Conservation (phyloP, 768 basidiomycete genomes). For the Mycena crocata region DNA sequence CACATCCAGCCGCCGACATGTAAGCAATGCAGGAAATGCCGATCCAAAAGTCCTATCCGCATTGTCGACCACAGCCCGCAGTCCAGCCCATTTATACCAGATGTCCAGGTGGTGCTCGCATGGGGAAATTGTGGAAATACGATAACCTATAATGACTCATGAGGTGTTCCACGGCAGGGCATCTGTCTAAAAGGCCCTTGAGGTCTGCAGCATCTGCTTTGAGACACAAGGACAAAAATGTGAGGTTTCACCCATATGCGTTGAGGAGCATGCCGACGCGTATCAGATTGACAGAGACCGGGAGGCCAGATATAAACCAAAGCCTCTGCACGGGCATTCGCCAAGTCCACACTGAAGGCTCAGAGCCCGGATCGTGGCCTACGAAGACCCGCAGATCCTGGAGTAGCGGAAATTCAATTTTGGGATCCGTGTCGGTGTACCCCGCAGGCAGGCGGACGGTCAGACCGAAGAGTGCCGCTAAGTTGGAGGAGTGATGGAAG, state of each 20-base stretch:
- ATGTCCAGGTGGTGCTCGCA: neutral
- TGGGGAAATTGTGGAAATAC: no score
- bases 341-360: neutral
- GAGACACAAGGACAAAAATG: neutral
- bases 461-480: constrained; percentile 3
- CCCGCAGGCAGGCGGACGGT: neutral
- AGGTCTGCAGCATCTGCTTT: neutral
- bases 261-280: neutral
- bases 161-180: constrained; percentile 1
- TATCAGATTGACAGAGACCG: neutral
- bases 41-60: neutral
- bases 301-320: neutral
- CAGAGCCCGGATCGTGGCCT: neutral
- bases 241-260: neutral
- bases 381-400: constrained; percentile 3
- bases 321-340: constrained; percentile 7
- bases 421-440: neutral
- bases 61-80: neutral
- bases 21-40: constrained; percentile 7
- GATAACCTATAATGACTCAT: neutral
- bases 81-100: neutral
- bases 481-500: constrained; percentile 4
- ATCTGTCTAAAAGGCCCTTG: neutral
- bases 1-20: constrained; percentile 6
- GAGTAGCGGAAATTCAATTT: neutral